These are phyloP conservation scores for Ploettnerulaceae sp. DNA, from an alignment of 2,329 filamentous ascomycete species.

Conservation along the genomic window DNA sequence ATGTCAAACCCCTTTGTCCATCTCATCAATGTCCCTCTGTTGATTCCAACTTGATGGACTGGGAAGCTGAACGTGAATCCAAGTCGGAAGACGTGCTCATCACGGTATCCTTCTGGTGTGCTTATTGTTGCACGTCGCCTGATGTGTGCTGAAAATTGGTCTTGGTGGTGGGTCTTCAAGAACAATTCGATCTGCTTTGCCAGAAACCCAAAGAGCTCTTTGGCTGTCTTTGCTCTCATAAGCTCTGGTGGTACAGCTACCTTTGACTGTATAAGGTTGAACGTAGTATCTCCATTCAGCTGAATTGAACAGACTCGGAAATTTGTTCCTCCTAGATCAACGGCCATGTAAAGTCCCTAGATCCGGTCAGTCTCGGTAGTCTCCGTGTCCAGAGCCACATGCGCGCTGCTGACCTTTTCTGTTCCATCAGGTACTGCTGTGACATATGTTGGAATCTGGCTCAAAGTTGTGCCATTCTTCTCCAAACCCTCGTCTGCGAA, in stretches of 20 bases:
- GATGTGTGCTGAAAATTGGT: conserved; percentile 72
- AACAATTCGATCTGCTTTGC: conserved; percentile 90
- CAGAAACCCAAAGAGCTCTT: conserved; percentile 86
- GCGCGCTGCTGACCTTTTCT: conserved; percentile 65
- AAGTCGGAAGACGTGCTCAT: conserved; percentile 81
- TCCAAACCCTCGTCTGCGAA: conserved; percentile 70
- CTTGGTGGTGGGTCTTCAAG: conserved; percentile 78
- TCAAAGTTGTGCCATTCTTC: conserved; percentile 74
- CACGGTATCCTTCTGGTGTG: conserved; percentile 53
- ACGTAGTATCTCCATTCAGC: conserved; percentile 90
- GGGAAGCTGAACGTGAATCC: conserved; percentile 99
- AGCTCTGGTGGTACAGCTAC: conserved; percentile 83
- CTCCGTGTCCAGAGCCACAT: neutral
- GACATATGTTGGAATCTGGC: conserved; percentile 96
- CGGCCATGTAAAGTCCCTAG: conserved; percentile 84
- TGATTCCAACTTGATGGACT: conserved; percentile 89
- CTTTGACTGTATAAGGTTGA: conserved; percentile 89
- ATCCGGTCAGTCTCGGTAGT: conserved; percentile 14
- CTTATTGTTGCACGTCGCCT: conserved; percentile 58
- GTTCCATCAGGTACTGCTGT: conserved; percentile 94
- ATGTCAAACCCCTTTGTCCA: conserved; percentile 99
- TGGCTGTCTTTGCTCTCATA: conserved; percentile 82
- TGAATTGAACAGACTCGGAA: conserved; percentile 95
- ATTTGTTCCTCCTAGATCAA: conserved; percentile 97
- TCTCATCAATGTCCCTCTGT: conserved; percentile 87